Conservation (phyloP, 2,329 filamentous ascomycete genomes). For the Epichloe glyceriae region DNA sequence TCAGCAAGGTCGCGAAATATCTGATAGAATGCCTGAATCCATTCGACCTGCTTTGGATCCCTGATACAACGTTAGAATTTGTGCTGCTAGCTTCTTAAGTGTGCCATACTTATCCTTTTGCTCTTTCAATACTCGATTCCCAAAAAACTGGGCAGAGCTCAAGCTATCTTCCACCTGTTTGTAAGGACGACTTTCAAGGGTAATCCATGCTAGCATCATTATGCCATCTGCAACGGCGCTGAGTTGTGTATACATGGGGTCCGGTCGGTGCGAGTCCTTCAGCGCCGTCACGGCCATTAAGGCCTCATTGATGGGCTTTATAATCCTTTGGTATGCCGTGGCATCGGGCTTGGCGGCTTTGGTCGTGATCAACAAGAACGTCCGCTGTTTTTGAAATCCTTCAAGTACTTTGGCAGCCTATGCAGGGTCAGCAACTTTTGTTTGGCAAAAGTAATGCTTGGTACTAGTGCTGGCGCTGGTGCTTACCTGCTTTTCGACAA, state of each 20-base stretch:
- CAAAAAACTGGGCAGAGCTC: constrained; percentile 80
- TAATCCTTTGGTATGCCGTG: constrained; percentile 55
- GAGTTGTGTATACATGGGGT: constrained; percentile 66
- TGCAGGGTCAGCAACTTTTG: constrained; percentile 36
- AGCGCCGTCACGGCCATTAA: constrained; percentile 69
- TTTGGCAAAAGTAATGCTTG: constrained; percentile 48
- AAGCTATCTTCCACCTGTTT: constrained; percentile 78
- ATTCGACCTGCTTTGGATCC: constrained; percentile 70
- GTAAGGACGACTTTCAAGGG: constrained; percentile 66
- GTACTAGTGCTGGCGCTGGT: background rate
- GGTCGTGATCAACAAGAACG: constrained; percentile 75
- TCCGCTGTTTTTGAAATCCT: constrained; percentile 74
- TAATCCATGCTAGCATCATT: constrained; percentile 81
- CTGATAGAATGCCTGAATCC: constrained; percentile 84
- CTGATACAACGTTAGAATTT: constrained; percentile 27
- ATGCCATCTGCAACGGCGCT: constrained; percentile 84
- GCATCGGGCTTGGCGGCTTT: constrained; percentile 87
- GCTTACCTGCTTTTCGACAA: constrained; percentile 67
- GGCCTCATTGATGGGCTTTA: constrained; percentile 77
- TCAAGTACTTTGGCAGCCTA: constrained; percentile 40
- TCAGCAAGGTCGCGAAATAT: constrained; percentile 73
- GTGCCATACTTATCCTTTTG: constrained; percentile 54
- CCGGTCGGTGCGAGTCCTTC: constrained; percentile 67
- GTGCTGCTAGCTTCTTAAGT: background rate
- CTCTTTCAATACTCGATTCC: constrained; percentile 85